These are phyloP conservation scores for Zygosaccharomyces bisporus DNA, from an alignment of 805 yeast genomes.

Conservation along the genomic window DNA sequence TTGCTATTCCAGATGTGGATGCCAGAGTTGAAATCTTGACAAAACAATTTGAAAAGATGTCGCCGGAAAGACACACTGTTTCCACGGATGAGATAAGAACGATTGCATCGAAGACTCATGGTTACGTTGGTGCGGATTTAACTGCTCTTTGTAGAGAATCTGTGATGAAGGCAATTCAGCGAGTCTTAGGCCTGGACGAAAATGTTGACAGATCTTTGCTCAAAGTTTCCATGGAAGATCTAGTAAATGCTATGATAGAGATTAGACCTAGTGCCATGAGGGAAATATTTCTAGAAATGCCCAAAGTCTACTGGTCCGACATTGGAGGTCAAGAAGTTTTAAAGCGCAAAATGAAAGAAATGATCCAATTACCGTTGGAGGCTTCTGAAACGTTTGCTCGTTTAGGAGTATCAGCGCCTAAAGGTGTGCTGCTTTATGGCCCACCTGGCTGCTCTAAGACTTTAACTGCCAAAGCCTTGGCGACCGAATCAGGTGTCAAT, in stretches of 20 bases:
- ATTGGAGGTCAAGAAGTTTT: conserved; percentile 91
- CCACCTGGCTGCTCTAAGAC: conserved; percentile 99
- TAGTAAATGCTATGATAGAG: conserved; percentile 70
- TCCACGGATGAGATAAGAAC: conserved; percentile 50
- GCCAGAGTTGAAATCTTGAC: conserved; percentile 70
- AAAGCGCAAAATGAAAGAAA: conserved; percentile 78
- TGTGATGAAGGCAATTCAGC: conserved; percentile 74
- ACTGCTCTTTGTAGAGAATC: conserved; percentile 85
- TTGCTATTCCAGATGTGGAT: conserved; percentile 85
- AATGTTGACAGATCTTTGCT: conserved; percentile 36
- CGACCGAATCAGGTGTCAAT: conserved; percentile 91
- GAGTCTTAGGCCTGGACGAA: conserved; percentile 43
- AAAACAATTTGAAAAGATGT: conserved; percentile 52
- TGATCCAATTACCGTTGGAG: conserved; percentile 86
- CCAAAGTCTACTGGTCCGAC: conserved; percentile 88
- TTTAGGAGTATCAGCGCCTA: conserved; percentile 85
- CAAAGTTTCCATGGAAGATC: conserved; percentile 51
- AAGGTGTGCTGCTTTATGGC: conserved; percentile 89
- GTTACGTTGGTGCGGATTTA: conserved; percentile 96
- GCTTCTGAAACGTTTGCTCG: conserved; percentile 71
- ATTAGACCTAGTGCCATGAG: conserved; percentile 96
- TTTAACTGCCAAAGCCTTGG: conserved; percentile 88
- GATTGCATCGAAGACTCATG: conserved; percentile 81
- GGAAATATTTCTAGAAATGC: conserved; percentile 90
- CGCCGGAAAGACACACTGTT: conserved; percentile 46